These are phyloP conservation scores for Knoxdaviesia capensis DNA, from an alignment of 2,329 filamentous ascomycete genomes.

Conservation along the genomic window DNA sequence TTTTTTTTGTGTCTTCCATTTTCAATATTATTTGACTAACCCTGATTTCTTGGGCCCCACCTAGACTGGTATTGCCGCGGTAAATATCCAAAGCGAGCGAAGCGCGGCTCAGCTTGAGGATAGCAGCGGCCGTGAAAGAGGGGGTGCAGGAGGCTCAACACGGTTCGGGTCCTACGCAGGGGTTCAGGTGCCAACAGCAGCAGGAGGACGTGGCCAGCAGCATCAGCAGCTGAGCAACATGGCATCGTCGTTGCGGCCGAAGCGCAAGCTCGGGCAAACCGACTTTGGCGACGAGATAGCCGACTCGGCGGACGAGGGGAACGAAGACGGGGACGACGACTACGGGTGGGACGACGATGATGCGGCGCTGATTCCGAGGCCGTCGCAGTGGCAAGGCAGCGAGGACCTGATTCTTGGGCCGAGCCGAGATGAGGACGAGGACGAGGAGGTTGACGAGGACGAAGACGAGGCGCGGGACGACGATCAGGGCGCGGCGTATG, in stretches of 20 bases:
- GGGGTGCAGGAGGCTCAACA: too few relatives aligned
- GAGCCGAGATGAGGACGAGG: constrained; percentile 13
- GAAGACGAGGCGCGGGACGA: constrained; percentile 6
- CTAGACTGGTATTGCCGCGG: too few relatives aligned
- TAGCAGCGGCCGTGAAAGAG: too few relatives aligned
- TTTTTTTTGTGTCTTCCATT: too few relatives aligned
- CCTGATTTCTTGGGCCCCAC: too few relatives aligned
- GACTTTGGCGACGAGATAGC: constrained; percentile 29
- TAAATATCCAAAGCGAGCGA: too few relatives aligned
- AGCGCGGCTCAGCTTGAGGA: too few relatives aligned
- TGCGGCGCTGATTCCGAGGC: constrained; percentile 34
- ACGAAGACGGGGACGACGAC: constrained; percentile 54
- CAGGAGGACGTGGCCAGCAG: too few relatives aligned
- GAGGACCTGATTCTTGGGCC: constrained; percentile 39
- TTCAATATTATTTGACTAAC: too few relatives aligned
- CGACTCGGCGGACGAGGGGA: constrained; percentile 42
- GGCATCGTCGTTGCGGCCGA: constrained; percentile 16
- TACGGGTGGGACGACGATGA: constrained; percentile 55
- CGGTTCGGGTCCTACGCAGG: too few relatives aligned
- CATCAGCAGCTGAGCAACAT: too few relatives aligned
- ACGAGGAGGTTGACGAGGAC: constrained; percentile 7
- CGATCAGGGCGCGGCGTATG: background rate
- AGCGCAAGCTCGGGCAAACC: constrained; percentile 35
- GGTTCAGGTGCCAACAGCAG: too few relatives aligned
- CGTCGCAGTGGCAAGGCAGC: constrained; percentile 48